Conservation (phyloP, 495 filamentous ascomycete species). For the Tuber melanosporum region DNA sequence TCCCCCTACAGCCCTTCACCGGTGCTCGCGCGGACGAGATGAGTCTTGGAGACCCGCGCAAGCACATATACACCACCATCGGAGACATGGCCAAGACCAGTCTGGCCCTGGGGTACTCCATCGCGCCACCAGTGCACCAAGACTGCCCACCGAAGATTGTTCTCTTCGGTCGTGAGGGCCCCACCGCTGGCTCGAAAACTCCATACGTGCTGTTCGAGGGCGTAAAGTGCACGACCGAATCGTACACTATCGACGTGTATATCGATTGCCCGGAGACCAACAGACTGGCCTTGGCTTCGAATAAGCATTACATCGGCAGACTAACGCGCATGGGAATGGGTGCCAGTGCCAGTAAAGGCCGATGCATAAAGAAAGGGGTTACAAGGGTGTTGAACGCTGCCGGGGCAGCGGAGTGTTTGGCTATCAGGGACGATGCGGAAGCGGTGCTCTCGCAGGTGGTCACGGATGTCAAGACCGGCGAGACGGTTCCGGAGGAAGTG, state of each 20-base stretch:
- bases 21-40: background rate
- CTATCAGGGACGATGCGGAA: constrained; percentile 6
- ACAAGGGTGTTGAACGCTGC: constrained; percentile 11
- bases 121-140: constrained; percentile 15
- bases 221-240: constrained; percentile 14
- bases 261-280: background rate
- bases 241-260: constrained; percentile 29
- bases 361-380: constrained; percentile 7
- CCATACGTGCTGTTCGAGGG: constrained; percentile 23
- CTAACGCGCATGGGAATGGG: constrained; percentile 25
- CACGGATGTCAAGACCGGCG: constrained; percentile 1
- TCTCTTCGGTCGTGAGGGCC: background rate
- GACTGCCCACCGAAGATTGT: constrained; percentile 3
- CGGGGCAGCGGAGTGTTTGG: background rate
- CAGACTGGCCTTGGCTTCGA: background rate
- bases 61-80: constrained; percentile 25
- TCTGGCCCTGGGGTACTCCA: constrained; percentile 16
- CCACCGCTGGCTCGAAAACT: background rate
- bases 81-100: constrained; percentile 25
- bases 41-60: constrained; percentile 9
- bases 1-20: constrained; percentile 23
- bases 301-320: constrained; percentile 18
- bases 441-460: constrained; percentile 14
- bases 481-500: constrained; percentile 30
- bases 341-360: background rate